These are phyloP conservation scores for Wickerhamiella slavikovae DNA, from an alignment of 805 yeast genomes.

Conservation along the genomic window DNA sequence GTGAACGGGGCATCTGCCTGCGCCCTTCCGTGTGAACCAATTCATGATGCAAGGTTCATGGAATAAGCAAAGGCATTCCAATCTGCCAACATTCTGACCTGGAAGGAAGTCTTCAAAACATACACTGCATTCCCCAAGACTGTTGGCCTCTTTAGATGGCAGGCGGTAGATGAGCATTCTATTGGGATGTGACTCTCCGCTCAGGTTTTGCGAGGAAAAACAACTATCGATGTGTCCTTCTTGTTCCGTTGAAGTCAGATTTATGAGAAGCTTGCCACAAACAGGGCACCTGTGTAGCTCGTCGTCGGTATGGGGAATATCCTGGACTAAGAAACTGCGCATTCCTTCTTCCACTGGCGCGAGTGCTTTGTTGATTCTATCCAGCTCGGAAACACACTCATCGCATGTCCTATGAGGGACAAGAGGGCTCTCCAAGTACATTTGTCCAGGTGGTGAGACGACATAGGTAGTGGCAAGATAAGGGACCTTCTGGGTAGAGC, in stretches of 20 bases:
- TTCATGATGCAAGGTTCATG: constrained; percentile 78
- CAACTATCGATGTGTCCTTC: constrained; percentile 59
- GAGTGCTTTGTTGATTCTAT: constrained; percentile 26
- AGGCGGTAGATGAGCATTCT: constrained; percentile 65
- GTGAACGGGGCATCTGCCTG: constrained; percentile 76
- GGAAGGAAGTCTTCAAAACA: constrained; percentile 77
- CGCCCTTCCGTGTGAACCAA: constrained; percentile 79
- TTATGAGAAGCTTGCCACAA: constrained; percentile 16
- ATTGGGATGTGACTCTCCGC: constrained; percentile 26
- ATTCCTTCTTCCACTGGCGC: constrained; percentile 2
- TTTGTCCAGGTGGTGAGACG: constrained; percentile 31
- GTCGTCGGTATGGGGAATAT: constrained; percentile 10
- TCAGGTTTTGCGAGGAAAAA: constrained; percentile 24
- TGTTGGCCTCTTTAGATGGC: constrained; percentile 17
- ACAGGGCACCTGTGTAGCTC: constrained; percentile 21
- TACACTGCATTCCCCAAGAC: constrained; percentile 66
- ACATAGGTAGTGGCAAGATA: constrained; percentile 42
- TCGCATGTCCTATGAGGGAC: constrained; percentile 58
- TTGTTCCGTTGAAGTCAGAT: constrained; percentile 19
- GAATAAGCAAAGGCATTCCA: constrained; percentile 87
- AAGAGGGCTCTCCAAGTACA: constrained; percentile 28
- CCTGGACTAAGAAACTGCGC: constrained; percentile 10
- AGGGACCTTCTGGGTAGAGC: constrained; percentile 32
- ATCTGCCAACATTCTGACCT: constrained; percentile 75
- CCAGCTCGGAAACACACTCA: constrained; percentile 43